A percentile compares a stretch with the other conserved stretches of the same genome.
Evolutionary conservation across 495 filamentous ascomycete species (phyloP).

Genomic region (Lophium mytilinum): DNA sequence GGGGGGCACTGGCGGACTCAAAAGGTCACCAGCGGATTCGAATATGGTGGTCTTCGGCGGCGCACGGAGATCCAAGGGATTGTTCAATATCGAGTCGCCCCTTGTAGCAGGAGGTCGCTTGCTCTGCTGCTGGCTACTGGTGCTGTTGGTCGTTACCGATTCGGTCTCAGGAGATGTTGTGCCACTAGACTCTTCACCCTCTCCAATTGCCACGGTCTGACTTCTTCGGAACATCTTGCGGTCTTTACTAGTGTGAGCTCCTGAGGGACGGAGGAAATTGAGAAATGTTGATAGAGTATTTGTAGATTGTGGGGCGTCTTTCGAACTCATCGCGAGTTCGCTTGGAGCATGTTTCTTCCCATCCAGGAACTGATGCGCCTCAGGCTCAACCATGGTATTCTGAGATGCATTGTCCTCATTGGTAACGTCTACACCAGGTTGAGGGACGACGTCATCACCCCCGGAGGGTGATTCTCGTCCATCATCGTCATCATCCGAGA

Average conservation of each 20-base stretch:
- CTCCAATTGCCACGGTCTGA: conserved; percentile 24
- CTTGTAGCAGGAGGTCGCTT: conserved; percentile 32
- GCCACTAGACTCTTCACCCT: neutral
- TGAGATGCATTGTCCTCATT: conserved; percentile 43
- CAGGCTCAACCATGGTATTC: conserved; percentile 17
- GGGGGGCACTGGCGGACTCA: conserved; percentile 81
- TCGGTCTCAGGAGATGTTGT: neutral
- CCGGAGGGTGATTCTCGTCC: conserved; percentile 18
- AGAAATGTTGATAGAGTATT: conserved; percentile 27
- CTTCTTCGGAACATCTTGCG: conserved; percentile 30
- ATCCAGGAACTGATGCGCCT: conserved; percentile 18
- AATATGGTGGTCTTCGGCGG: conserved; percentile 93
- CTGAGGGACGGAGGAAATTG: conserved; percentile 30
- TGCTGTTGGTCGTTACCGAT: conserved; percentile 13
- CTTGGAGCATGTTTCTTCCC: conserved; percentile 34
- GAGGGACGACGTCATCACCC: conserved; percentile 44
- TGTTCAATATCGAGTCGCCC: conserved; percentile 41
- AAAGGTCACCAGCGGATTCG: conserved; percentile 83
- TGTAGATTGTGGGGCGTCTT: conserved; percentile 2
- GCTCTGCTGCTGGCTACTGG: conserved; percentile 3
- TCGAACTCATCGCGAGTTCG: conserved; percentile 32
- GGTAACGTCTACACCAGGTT: conserved; percentile 47
- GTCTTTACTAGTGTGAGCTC: conserved; percentile 28
- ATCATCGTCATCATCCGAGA: conserved; percentile 24
- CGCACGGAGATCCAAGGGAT: conserved; percentile 42